These are phyloP conservation scores for Kwoniella sp. DNA, from an alignment of 768 basidiomycete species.

Conservation along the genomic window DNA sequence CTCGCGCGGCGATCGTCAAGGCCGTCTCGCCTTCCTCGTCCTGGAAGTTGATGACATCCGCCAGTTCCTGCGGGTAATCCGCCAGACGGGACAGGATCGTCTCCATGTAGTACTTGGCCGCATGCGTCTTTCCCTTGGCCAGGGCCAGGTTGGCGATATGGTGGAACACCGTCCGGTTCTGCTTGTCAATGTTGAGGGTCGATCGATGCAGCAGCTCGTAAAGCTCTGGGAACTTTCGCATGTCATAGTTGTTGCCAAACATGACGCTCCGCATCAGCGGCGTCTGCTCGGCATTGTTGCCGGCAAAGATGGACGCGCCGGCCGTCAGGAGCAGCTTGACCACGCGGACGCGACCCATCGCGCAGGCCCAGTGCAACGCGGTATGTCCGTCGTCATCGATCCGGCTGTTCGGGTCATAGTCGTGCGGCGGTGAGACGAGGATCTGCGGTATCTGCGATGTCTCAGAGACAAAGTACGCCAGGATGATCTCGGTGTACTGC, in stretches of 20 bases:
- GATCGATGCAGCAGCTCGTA: slow-evolving; percentile 97
- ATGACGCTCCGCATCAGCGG: slow-evolving; percentile 97
- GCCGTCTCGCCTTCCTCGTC: slow-evolving; percentile 99
- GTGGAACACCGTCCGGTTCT: slow-evolving; percentile 95
- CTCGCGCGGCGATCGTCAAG: slow-evolving; percentile 90
- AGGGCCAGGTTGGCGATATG: slow-evolving; percentile 96
- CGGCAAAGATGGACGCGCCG: slow-evolving; percentile 93
- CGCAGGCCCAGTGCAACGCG: slow-evolving; percentile 95
- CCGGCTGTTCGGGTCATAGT: slow-evolving; percentile 91
- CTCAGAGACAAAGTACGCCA: slow-evolving; percentile 98
- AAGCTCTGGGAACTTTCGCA: slow-evolving; percentile 95
- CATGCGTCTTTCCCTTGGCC: slow-evolving; percentile 95
- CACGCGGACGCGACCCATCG: slow-evolving; percentile 95
- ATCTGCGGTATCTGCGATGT: slow-evolving; percentile 82
- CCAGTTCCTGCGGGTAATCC: slow-evolving; percentile 91
- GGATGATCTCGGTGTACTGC: slow-evolving; percentile 82
- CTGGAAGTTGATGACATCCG: slow-evolving; percentile 98
- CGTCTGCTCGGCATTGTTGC: slow-evolving; percentile 94
- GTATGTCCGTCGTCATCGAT: slow-evolving; percentile 99
- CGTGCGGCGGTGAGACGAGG: slow-evolving; percentile 77
- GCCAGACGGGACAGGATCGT: slow-evolving; percentile 78
- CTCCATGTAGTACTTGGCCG: slow-evolving; percentile 98
- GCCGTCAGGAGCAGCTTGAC: slow-evolving; percentile 90
- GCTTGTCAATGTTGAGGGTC: slow-evolving; percentile 96
- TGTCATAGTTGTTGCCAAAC: slow-evolving; percentile 99